These are phyloP conservation scores for Podaxis sp. DNA, from an alignment of 768 basidiomycete species.

Conservation along the genomic window DNA sequence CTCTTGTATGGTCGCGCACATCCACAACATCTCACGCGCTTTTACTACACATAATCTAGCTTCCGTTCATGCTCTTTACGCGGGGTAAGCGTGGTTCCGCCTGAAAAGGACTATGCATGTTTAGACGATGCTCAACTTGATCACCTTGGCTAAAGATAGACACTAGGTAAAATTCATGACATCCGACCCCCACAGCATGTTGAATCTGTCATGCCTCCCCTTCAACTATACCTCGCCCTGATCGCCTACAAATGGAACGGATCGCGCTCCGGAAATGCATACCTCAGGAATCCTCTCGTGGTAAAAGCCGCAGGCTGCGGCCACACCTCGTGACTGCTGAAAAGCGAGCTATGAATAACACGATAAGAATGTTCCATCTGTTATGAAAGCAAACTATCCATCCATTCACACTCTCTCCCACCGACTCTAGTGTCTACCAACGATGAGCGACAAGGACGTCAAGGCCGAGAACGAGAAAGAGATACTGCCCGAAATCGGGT, in stretches of 20 bases:
- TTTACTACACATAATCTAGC: neutral
- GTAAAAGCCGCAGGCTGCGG: neutral
- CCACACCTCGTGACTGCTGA: neutral
- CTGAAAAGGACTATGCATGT: neutral
- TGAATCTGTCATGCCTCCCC: too few relatives aligned
- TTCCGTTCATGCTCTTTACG: neutral
- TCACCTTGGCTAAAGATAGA: neutral
- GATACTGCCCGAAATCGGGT: neutral
- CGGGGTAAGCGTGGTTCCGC: neutral
- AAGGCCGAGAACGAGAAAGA: neutral
- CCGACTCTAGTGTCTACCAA: neutral
- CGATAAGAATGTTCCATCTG: neutral
- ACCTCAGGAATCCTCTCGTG: neutral
- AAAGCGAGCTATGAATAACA: neutral
- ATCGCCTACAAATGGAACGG: too few relatives aligned
- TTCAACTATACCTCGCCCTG: too few relatives aligned
- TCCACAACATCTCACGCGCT: neutral
- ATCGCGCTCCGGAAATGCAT: neutral
- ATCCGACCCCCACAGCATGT: too few relatives aligned
- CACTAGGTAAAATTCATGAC: too few relatives aligned
- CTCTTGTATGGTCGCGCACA: neutral
- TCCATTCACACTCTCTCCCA: neutral
- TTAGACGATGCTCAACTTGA: neutral
- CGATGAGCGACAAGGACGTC: neutral
- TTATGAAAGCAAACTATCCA: neutral